Evolutionary conservation across 1,139 yeast species (phyloP), one percentile per base, ranked within the genome.

Genomic region (Pneumocystis oryctolagi): DNA sequence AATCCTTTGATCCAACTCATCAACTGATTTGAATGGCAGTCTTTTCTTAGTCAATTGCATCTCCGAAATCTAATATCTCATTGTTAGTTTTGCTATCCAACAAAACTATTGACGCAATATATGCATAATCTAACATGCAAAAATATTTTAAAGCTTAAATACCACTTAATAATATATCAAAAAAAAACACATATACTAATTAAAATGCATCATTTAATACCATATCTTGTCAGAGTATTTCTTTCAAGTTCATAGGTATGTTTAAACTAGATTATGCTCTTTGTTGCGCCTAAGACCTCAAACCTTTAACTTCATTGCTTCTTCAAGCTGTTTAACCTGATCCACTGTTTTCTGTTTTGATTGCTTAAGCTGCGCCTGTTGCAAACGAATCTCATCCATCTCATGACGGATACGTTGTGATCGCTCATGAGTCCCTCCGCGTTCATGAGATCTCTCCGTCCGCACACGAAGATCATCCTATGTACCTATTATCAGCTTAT

Each of bases 1-100:
- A 74, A 90, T 82, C 75, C 85, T 83, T 65, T 79, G 78, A 71
- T 89, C 95, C 70, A 90, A 86, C 69, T 90, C 97, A 60, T 80
- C 88, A 67, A 81, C 83, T 62, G 81, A 77, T 76, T 86, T 87
- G 80, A 82, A 90, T 74, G 81, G 82, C 66, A 73, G 70, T 76
- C 86, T 87, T 66, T 88, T 79, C 66, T 87, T 84, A 71, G 83
- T 81, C 62, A 82, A 77, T 73, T 83, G 85, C 71, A 90, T 82
- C 69, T 90, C 96, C 69, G 78, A 76, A 71, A 85, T 82, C 77
- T 66, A 42, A 2, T 14, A 3, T 25, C 16, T 18, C 28, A 30
- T 18, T 34, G 12, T 34, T 30, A 25, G 37, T 34, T 9, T 6
- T 14, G 12, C 12, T 34, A 34, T 34, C 12, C 2, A 4, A 25